A percentile compares a stretch with the other conserved stretches of the same genome.
Conservation (phyloP, 2,329 filamentous ascomycete genomes). For the Coniella lustricola region DNA sequence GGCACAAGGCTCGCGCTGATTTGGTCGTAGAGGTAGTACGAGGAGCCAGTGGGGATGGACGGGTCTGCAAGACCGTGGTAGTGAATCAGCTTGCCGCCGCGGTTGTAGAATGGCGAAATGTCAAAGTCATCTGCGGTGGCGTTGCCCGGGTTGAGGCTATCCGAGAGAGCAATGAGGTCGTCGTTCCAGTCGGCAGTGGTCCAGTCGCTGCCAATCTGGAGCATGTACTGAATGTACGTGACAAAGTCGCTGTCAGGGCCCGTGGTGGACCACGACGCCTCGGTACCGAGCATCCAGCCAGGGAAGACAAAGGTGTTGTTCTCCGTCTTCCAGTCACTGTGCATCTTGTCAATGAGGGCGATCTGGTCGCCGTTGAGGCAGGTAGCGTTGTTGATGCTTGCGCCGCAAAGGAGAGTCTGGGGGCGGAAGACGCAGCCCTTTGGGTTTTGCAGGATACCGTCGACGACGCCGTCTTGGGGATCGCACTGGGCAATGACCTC, state of each 20-base stretch:
- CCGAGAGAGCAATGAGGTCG: background rate
- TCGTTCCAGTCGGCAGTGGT: background rate
- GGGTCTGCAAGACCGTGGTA: conserved; percentile 37
- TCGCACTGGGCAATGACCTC: conserved; percentile 36
- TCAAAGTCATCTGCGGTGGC: conserved; percentile 16
- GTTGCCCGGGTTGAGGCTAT: conserved; percentile 1
- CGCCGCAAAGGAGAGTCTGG: conserved; percentile 26
- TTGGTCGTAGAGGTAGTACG: background rate
- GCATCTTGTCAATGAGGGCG: conserved; percentile 23
- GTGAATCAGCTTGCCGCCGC: conserved; percentile 37
- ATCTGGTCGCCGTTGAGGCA: conserved; percentile 28
- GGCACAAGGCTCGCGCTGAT: background rate
- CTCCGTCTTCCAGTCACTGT: conserved; percentile 20
- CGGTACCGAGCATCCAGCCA: conserved; percentile 40
- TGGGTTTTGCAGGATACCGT: conserved; percentile 28
- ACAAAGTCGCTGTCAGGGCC: no score
- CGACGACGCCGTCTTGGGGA: conserved; percentile 32
- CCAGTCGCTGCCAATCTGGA: no score
- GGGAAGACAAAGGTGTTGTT: conserved; percentile 22
- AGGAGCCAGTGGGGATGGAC: conserved; percentile 33
- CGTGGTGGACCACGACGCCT: conserved; percentile 22
- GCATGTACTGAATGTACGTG: no score
- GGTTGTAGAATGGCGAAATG: conserved; percentile 17
- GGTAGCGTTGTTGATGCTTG: background rate
- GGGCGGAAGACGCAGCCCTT: conserved; percentile 18